Evolutionary conservation across 192 early-diverging fungal species (phyloP).

Genomic region (Dissophora ornata): DNA sequence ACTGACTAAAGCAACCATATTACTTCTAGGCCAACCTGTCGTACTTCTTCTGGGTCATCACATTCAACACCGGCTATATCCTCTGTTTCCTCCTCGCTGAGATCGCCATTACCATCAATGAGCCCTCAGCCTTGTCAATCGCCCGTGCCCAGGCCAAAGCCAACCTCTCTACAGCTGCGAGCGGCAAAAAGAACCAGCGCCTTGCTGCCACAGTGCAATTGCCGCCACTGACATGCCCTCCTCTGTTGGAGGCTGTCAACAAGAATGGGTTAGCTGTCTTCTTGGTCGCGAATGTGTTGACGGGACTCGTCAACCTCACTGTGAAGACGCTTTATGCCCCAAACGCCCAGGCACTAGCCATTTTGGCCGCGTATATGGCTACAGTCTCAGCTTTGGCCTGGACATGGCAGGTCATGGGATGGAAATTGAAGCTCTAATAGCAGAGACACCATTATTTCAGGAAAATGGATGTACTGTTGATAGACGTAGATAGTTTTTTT

Average conservation of each 20-base stretch:
- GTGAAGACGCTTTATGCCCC: conserved; percentile 80
- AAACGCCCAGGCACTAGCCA: conserved; percentile 49
- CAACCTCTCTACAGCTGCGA: conserved; percentile 43
- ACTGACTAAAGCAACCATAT: too few species aligned
- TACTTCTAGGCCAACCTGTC: conserved; percentile 74
- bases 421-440: conserved; percentile 46
- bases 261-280: conserved; percentile 86
- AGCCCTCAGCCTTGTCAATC: conserved; percentile 36
- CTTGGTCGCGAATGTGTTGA: conserved; percentile 89
- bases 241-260: conserved; percentile 78
- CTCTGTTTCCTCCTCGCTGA: conserved; percentile 71
- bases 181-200: conserved; percentile 57
- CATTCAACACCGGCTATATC: conserved; percentile 75
- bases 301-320: conserved; percentile 85
- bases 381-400: conserved; percentile 55
- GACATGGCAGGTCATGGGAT: conserved; percentile 45
- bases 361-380: conserved; percentile 67
- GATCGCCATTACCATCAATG: conserved; percentile 35
- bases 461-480: too few species aligned
- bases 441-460: too few species aligned
- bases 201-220: conserved; percentile 54
- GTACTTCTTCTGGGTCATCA: conserved; percentile 83
- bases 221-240: conserved; percentile 61
- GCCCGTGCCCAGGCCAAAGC: conserved; percentile 50
- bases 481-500: too few species aligned